Conservation (phyloP, 495 filamentous ascomycete genomes). For the Daldinia childiae region DNA sequence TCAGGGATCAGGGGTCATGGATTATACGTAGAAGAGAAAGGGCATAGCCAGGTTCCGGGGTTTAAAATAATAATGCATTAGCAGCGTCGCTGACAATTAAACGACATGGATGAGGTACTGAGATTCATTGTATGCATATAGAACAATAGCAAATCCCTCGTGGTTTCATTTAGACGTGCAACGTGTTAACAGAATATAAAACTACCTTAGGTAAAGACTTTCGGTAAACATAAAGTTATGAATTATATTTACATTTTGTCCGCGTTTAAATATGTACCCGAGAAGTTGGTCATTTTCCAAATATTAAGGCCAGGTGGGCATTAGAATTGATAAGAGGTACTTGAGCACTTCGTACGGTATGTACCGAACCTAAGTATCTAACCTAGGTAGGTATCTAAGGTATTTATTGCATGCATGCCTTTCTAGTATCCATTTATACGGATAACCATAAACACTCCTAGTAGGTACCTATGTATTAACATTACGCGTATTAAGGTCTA, state of each 20-base stretch:
- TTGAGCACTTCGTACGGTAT: too few relatives aligned
- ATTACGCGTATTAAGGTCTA: too few relatives aligned
- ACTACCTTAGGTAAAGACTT: neutral
- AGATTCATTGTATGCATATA: neutral
- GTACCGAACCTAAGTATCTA: neutral
- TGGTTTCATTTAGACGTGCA: neutral
- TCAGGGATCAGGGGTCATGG: conserved; percentile 31
- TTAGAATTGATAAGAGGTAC: too few relatives aligned
- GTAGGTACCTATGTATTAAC: neutral
- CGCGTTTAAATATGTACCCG: too few relatives aligned
- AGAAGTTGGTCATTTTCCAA: too few relatives aligned
- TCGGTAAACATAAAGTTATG: conserved; percentile 1
- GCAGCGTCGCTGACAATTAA: neutral
- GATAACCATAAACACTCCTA: too few relatives aligned
- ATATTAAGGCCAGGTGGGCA: too few relatives aligned
- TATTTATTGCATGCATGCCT: neutral
- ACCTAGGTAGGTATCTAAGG: conserved; percentile 11
- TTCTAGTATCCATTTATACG: neutral
- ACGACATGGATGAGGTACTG: neutral
- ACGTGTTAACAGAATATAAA: neutral
- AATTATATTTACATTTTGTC: neutral
- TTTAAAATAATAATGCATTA: conserved; percentile 10
- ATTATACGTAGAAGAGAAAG: conserved; percentile 20
- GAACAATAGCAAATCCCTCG: neutral
- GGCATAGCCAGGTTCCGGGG: conserved; percentile 26